Evolutionary conservation across 768 basidiomycete species (phyloP).

Genomic region (Rhizopogon roseolus): DNA sequence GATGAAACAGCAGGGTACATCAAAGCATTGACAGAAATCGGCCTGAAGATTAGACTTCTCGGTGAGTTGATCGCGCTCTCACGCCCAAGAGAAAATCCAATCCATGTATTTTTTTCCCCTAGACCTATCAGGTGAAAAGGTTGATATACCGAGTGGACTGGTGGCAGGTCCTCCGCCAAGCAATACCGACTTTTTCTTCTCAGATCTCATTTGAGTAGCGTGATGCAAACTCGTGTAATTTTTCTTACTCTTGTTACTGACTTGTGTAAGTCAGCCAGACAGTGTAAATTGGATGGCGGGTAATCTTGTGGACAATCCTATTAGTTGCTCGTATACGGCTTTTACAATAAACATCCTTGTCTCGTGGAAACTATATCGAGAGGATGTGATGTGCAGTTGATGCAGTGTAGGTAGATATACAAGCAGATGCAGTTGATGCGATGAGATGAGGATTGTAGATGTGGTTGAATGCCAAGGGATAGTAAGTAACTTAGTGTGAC

Average conservation of each 20-base stretch:
- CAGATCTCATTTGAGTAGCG: constrained; percentile 39
- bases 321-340: constrained; percentile 17
- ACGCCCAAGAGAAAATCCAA: not conserved
- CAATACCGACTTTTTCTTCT: constrained; percentile 84
- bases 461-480: constrained; percentile 3
- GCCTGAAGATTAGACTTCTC: constrained; percentile 84
- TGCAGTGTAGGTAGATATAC: constrained; percentile 34
- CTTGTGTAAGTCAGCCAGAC: constrained; percentile 6
- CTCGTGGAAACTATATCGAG: constrained; percentile 11
- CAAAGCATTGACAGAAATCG: constrained; percentile 84
- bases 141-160: constrained; percentile 82
- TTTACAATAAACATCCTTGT: constrained; percentile 17
- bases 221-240: constrained; percentile 18
- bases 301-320: constrained; percentile 15
- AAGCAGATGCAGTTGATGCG: constrained; percentile 16
- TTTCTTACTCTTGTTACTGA: constrained; percentile 1
- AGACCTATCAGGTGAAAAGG: constrained; percentile 88
- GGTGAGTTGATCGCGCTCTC: constrained; percentile 40
- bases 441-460: constrained; percentile 21
- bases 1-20: constrained; percentile 85
- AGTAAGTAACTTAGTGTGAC: not conserved
- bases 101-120: constrained; percentile 4
- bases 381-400: constrained; percentile 50
- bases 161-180: constrained; percentile 73
- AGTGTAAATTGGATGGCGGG: constrained; percentile 9